Base-by-base conservation (phyloP, 768 basidiomycete genomes). In the Mycena rebaudengoi region DNA sequence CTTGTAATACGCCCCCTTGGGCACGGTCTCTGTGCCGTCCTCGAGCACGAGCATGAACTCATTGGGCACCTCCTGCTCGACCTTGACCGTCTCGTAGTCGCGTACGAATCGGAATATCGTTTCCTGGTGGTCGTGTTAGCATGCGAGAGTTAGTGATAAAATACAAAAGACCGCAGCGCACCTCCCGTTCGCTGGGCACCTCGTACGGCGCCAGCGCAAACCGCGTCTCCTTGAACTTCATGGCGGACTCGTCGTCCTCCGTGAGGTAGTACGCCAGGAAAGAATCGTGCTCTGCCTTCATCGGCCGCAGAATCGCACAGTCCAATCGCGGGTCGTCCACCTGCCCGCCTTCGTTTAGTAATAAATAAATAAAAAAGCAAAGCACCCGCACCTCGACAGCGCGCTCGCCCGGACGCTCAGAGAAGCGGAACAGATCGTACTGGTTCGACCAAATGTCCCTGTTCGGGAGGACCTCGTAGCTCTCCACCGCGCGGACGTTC, bases 181-280 rank as follows among this genome's bases (percentile, higher is more conserved):
- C 90, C 78, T 87, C 86, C 61, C 85, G 83, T 23, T 88, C 83
- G 61, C 85, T 83, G 8, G 85, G 79, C 2, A 81, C 75, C 64
- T 85, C 80, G 51, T 84, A 80, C 59, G 83, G 79, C 44, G 76
- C 65, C 60, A 82, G 68, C 10, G 70, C 72, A 35, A 73, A 76
- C 26, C 91, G 84, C 18, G 80, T 80, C 26, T 84, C 79, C 73
- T 92, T 93, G 78, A 92, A 89, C 63, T 80, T 75, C 18, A 86
- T 56, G 1, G 92, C 92, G 10, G 86, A 82, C 14, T 88, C 88
- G 72, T 95, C 92, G 30, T 91, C 88, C 70, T 86, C 83, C 2
- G 93, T 90, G 28, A 95, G 86, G 65, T 94, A 94, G 71, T 92
- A 95, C 12, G 92, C 88, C 57, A 95, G 78, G 86, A 95, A 95